Evolutionary conservation across 257 asterid genomes (phyloP).

Genomic region (Catharanthus roseus): DNA sequence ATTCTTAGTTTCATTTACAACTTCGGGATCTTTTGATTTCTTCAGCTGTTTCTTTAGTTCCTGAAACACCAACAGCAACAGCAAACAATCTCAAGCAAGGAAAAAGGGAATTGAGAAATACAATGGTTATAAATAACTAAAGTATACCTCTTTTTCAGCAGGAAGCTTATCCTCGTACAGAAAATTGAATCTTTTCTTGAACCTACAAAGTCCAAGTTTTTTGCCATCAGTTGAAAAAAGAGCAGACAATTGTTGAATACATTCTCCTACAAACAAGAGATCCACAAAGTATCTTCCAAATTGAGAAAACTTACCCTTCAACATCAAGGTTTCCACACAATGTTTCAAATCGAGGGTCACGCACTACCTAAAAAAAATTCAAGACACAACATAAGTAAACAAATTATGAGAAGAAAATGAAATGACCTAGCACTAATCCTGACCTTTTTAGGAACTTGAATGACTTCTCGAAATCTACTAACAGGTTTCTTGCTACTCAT

Average conservation of each 20-base stretch:
- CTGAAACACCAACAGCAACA: constrained; percentile 31
- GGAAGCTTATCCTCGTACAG: constrained; percentile 71
- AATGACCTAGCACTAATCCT: not conserved
- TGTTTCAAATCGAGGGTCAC: constrained; percentile 96
- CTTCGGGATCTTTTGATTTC: constrained; percentile 56
- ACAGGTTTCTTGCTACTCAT: constrained; percentile 87
- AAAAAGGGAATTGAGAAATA: not conserved
- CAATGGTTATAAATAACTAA: constrained; percentile 11
- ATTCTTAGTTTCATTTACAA: constrained; percentile 43
- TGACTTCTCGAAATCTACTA: constrained; percentile 62
- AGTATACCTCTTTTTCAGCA: constrained; percentile 69
- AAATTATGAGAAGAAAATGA: not conserved
- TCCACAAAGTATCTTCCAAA: not conserved
- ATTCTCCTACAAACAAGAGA: not conserved
- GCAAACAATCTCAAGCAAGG: not conserved
- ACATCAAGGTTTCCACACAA: constrained; percentile 62
- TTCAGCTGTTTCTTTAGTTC: constrained; percentile 65
- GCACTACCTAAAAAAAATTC: constrained; percentile 52
- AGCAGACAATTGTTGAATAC: not conserved
- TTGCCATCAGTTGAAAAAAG: constrained; percentile 1
- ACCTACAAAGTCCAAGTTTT: constrained; percentile 39
- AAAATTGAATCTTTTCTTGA: constrained; percentile 84
- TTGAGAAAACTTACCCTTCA: constrained; percentile 49
- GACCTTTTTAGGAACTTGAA: constrained; percentile 82
- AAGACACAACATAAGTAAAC: not conserved